Evolutionary conservation across 768 basidiomycete species (phyloP).

Genomic region (Neoboletus magnificus): DNA sequence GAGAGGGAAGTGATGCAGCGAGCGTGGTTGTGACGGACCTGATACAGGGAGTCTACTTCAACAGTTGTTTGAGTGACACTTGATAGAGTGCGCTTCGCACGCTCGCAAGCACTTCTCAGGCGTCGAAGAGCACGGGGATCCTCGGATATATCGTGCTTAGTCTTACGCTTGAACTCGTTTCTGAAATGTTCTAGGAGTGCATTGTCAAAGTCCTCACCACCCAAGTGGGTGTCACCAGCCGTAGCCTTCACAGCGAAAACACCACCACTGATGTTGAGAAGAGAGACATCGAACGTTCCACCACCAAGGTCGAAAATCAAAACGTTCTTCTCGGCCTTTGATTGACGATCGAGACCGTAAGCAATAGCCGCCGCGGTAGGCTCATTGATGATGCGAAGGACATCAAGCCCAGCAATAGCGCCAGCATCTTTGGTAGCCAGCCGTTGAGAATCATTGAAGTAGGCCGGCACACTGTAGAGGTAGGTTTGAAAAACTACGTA

Average conservation of each 20-base stretch:
- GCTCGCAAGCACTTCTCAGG: slow-evolving; percentile 95
- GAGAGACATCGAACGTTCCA: slow-evolving; percentile 99
- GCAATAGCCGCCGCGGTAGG: slow-evolving; percentile 99
- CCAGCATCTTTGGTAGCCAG: slow-evolving; percentile 99
- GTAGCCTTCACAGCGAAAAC: slow-evolving; percentile 99
- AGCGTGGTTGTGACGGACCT: slow-evolving; percentile 45
- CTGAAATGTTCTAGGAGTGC: slow-evolving; percentile 98
- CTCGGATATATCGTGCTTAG: slow-evolving; percentile 94
- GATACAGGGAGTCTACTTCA: slow-evolving; percentile 98
- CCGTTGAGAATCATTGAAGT: slow-evolving; percentile 99
- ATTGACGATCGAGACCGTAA: slow-evolving; percentile 95
- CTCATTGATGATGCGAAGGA: slow-evolving; percentile 99
- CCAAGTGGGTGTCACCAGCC: slow-evolving; percentile 98
- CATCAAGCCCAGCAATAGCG: slow-evolving; percentile 95
- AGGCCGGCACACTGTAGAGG: slow-evolving; percentile 78
- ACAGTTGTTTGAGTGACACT: slow-evolving; percentile 98
- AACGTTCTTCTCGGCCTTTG: slow-evolving; percentile 94
- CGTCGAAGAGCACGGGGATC: slow-evolving; percentile 97
- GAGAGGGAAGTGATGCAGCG: neutral
- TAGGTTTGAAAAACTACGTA: slow-evolving; percentile 1
- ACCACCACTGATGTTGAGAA: slow-evolving; percentile 96
- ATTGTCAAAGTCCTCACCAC: slow-evolving; percentile 99
- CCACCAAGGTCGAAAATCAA: slow-evolving; percentile 99
- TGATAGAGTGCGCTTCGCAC: slow-evolving; percentile 98
- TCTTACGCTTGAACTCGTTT: slow-evolving; percentile 98